Evolutionary conservation across 331 rosid species (phyloP), one percentile per base, ranked within the genome.

Genomic region (Phaseolus coccineus): DNA sequence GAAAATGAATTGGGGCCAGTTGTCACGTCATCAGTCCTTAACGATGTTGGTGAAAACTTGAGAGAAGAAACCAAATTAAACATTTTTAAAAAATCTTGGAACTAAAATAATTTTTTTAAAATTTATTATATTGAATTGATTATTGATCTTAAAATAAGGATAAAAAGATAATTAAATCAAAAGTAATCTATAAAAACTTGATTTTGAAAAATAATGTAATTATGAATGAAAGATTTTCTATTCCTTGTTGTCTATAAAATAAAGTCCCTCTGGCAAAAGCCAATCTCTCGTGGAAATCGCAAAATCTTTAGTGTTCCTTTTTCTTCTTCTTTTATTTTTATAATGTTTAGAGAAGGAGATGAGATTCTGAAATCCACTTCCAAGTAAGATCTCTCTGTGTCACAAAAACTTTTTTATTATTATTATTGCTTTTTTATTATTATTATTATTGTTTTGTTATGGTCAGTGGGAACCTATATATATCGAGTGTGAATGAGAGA

Each of bases 361-460:
- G 88, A 84, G 91, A 91, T 91, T 89, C 94, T 87, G 87, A 88
- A 82, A 88, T 91, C 94, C 91, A 88, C 91, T 87, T 85, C 63
- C 88, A 78, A 72, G 88, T 50, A 86, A 30, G 71, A 75, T 62
- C 19, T 62, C 70, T 61, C 22, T 24, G 24, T 28, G 48, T 76
- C 51, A 47, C 42, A 11, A 2, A 31, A 28, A 11, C 27, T 63
- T n/a, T 75, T 16, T 25, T 58, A 19, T 25, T 8, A 52, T 1
- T 52, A 52, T 4, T 55, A 19, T 19, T 19, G 22, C 22, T 19
- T 19, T 19, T 19, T 19, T 19, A 51, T 16, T 40, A 40, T 40
- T 10, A 44, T 11, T 44, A 44, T 44, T 22, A 4, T 22, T 56
- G 9, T 73, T 27, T 22, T 56, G 9, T 73, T 27, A 28, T 3